Evolutionary conservation across 441 rosid species (phyloP), one percentile per base, ranked within the genome.

Genomic region (Populus hybrid): DNA sequence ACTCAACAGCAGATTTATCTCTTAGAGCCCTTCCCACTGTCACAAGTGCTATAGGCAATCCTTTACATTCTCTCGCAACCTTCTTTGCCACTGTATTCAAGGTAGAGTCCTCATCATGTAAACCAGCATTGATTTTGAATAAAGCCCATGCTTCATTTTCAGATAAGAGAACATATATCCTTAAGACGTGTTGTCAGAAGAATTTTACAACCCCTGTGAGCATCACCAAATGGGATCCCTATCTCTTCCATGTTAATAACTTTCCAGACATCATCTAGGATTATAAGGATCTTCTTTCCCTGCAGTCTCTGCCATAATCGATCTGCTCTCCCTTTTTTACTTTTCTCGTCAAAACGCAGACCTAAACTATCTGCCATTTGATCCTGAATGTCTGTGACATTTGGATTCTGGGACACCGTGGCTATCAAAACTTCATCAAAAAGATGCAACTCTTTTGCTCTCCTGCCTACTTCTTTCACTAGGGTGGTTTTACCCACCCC

Each of bases 261-360:
- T 30, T 59, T 20, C 83, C 83, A 80, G 18, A 80, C 69, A 78
- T 76, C 78, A 21, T 68, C 78, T 21, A 76, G 23, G 6, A 76
- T 24, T 67, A 76, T 2, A 68, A 76, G 81, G 65, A 67, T 72
- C 79, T 34, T 80, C 21, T 53, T 61, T 61, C 26, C 32, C 59
- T 26, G 14, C 30, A 82, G 53, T 71, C 74, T 18, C 21, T 5
- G 30, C 59, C 53, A 24, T 32, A 82, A 65, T 23, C 40, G 57
- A 36, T 35, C 20, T 18, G 75, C 81, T 68, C 72, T 75, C 38
- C 21, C 32, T 65, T 65, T 0, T 4, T 0, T 75, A 8, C 20
- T 46, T 1, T 9, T 1, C 9, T 28, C 4, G 1, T 24, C 42
- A 65, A 75, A 28, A 28, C 20, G 2, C 42, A 75, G 9, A 6